Evolutionary conservation across 352 stramenopile genomes (phyloP).

Genomic region (Nothophytophthora sp.): DNA sequence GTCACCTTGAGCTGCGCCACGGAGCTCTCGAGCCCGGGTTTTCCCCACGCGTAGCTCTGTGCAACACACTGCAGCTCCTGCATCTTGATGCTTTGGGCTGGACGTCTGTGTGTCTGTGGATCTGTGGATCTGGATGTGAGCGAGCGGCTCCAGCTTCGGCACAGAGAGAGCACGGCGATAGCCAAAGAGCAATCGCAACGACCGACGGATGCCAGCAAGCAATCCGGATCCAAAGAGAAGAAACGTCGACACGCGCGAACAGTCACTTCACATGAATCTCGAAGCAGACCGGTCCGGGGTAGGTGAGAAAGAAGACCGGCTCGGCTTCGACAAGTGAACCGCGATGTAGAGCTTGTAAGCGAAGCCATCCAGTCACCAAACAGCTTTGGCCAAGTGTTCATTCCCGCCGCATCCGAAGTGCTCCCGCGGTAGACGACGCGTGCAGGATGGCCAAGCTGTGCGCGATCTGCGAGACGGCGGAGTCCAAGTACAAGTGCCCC

Average conservation of each 20-base stretch:
- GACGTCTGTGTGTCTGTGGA: not conserved
- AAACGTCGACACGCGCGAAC: too few relatives aligned
- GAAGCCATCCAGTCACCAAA: too few relatives aligned
- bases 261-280: too few relatives aligned
- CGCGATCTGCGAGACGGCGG: constrained; percentile 43
- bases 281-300: too few relatives aligned
- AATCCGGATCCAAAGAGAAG: too few relatives aligned
- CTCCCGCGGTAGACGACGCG: too few relatives aligned
- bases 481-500: constrained; percentile 88
- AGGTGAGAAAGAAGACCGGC: too few relatives aligned
- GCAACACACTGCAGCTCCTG: constrained; percentile 80
- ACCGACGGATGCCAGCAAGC: too few relatives aligned
- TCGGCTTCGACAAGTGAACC: too few relatives aligned
- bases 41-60: constrained; percentile 93
- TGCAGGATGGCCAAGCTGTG: constrained; percentile 53
- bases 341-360: too few relatives aligned
- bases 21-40: constrained; percentile 72
- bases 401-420: too few relatives aligned
- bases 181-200: constrained; percentile 17
- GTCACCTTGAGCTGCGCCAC: constrained; percentile 89
- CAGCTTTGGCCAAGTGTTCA: too few relatives aligned
- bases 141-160: constrained; percentile 16
- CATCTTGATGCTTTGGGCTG: constrained; percentile 32
- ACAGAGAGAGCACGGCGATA: constrained; percentile 3
- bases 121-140: not conserved